Evolutionary conservation across 2,329 filamentous ascomycete genomes (phyloP), one percentile per base, ranked within the genome.

Genomic region (Microdochium paspali): DNA sequence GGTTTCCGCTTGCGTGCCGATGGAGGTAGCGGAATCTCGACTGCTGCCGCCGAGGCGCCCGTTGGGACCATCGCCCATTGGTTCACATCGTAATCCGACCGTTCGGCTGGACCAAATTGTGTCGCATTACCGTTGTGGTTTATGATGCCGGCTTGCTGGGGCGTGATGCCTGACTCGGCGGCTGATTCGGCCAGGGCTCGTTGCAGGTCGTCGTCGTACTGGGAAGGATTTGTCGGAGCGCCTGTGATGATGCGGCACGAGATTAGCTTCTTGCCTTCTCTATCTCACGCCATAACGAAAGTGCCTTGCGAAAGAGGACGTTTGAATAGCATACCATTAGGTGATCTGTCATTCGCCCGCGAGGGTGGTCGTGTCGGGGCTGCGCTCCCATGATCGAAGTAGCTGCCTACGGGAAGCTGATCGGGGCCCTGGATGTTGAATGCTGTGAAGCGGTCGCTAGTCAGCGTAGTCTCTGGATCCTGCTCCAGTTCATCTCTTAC

Each of bases 351-450:
- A 50, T 75, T 76, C 42, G 74, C 69, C 61, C 79, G 68, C 21
- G 80, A 84, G 1, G 80, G 80, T n/a, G 80, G 80, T 48, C 80
- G 71, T 18, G 80, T 82, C 0, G 77, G 76, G 4, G 75, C 73
- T 24, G 66, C 67, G 9, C 64, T 62, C 30, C 64, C 66, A 49
- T 71, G 71, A 21, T 40, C 35, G 18, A 40, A 40, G 43, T 63
- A 61, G 31, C 67, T 66, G 12, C 60, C 58, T 2, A 64, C 64
- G 28, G 71, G 66, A 6, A 70, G 63, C 48, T 72, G 69, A 54
- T 73, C 72, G 40, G 73, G 64, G 7, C 72, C 68, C 50, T 82
- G 76, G 50, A 82, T 73, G 52, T 74, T 72, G 57, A 81, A 82
- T 15, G 75, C 76, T 74, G 10, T 20, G 18, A n/a, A 12, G 35